Evolutionary conservation across 2,329 filamentous ascomycete genomes (phyloP).

Genomic region (Camptophora hylomeconis): DNA sequence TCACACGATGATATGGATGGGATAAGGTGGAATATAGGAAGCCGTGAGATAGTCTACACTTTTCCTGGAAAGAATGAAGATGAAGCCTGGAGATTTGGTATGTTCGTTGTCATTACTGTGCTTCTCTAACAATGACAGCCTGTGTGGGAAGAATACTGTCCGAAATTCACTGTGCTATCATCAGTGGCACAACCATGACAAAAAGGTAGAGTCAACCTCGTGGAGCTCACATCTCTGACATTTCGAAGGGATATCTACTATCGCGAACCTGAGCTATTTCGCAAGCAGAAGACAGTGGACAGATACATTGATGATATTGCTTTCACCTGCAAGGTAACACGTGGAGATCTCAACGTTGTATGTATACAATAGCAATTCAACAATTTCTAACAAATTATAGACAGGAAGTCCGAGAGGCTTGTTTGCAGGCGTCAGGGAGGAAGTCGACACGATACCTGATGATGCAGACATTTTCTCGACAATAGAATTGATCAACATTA

Average conservation of each 20-base stretch:
- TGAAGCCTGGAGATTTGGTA: constrained; percentile 48
- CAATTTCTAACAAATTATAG: constrained; percentile 17
- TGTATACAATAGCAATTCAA: constrained; percentile 11
- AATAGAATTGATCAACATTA: no score
- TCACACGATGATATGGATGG: constrained; percentile 13
- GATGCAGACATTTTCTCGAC: no score
- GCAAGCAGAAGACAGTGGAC: constrained; percentile 44
- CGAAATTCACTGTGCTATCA: constrained; percentile 40
- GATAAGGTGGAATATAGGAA: constrained; percentile 16
- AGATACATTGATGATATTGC: constrained; percentile 48
- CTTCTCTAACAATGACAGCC: constrained; percentile 7
- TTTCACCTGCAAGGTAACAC: constrained; percentile 43
- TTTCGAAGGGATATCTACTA: constrained; percentile 48
- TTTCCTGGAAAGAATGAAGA: constrained; percentile 43
- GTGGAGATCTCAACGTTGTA: constrained; percentile 45
- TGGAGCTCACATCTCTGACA: constrained; percentile 1
- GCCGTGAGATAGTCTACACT: constrained; percentile 24
- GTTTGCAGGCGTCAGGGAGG: constrained; percentile 21
- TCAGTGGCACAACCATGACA: constrained; percentile 35
- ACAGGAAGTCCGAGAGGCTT: constrained; percentile 32
- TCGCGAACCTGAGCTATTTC: constrained; percentile 45
- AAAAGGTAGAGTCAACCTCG: constrained; percentile 35
- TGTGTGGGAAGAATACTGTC: constrained; percentile 33
- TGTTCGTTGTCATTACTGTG: constrained; percentile 11
- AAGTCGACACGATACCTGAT: constrained; percentile 7